phyloP scores from a whole-genome alignment of 805 yeast species.

The Candida nemodendra region DNA sequence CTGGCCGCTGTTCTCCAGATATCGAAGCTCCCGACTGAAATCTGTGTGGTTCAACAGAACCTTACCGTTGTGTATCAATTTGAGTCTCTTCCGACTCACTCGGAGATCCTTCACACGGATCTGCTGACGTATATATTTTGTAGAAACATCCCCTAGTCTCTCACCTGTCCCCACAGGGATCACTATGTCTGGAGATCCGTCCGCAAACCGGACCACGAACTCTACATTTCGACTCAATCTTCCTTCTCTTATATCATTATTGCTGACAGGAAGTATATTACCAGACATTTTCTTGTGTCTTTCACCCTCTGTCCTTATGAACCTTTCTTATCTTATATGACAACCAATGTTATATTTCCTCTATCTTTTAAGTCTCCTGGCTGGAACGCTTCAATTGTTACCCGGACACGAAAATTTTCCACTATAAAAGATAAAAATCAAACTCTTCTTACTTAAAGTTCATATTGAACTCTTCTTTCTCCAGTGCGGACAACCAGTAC shows the following conservation, averaged over 20 bases:
- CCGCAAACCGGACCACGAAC: constrained; percentile 46
- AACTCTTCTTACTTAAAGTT: constrained; percentile 6
- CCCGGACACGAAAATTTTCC: constrained; percentile 2
- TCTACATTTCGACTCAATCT: constrained; percentile 9
- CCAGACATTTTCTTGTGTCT: constrained; percentile 15
- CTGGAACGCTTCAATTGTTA: too few species aligned
- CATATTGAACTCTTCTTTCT: constrained; percentile 27
- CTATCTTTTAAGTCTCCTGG: too few species aligned
- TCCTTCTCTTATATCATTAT: constrained; percentile 9
- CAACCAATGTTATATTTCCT: too few species aligned
- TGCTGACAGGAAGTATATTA: constrained; percentile 17
- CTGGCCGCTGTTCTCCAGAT: constrained; percentile 21
- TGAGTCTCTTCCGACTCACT: constrained; percentile 45
- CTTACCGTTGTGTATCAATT: constrained; percentile 68
- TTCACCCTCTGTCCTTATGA: too few species aligned
- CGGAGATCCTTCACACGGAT: constrained; percentile 37
- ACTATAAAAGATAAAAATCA: constrained; percentile 1
- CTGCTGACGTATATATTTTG: constrained; percentile 39
- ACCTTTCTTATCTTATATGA: too few species aligned
- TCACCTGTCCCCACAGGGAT: constrained; percentile 31
- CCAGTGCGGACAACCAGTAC: constrained; percentile 78
- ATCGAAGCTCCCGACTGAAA: constrained; percentile 48
- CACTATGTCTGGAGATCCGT: constrained; percentile 40
- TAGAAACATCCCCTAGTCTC: constrained; percentile 34
- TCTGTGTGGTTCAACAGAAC: constrained; percentile 58